A percentile compares a stretch with the other conserved stretches of the same genome.
phyloP scores from a whole-genome alignment of 2,329 filamentous ascomycete genomes.

The Dactylellina drechsleri region DNA sequence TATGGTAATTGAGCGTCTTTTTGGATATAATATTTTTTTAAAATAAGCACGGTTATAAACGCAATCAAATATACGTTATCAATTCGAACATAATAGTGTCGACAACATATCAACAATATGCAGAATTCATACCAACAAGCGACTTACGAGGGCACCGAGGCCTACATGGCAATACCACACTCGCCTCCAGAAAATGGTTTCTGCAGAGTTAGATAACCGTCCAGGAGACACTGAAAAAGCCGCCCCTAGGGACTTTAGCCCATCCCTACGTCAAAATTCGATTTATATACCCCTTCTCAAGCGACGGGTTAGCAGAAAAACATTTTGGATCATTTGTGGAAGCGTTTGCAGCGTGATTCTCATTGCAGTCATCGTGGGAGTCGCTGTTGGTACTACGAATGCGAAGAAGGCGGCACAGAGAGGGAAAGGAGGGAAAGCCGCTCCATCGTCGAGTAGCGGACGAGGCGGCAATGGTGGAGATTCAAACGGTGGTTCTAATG shows the following conservation, averaged over 20 bases:
- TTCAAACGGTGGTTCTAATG: constrained; percentile 6
- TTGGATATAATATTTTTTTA: too few species aligned
- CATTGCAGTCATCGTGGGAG: constrained; percentile 23
- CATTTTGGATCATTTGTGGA: constrained; percentile 30
- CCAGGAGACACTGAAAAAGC: constrained; percentile 32
- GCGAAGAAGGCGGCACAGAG: background rate
- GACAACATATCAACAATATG: constrained; percentile 7
- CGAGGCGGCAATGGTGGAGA: background rate
- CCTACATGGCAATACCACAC: constrained; percentile 22
- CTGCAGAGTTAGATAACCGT: background rate
- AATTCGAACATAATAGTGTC: too few species aligned
- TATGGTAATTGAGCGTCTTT: too few species aligned
- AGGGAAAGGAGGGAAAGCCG: constrained; percentile 12
- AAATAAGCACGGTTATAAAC: too few species aligned
- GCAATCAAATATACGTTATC: too few species aligned
- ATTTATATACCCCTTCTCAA: constrained; percentile 31
- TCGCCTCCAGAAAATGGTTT: background rate
- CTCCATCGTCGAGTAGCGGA: background rate
- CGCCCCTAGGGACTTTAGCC: constrained; percentile 20
- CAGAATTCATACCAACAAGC: constrained; percentile 38
- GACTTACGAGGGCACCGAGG: constrained; percentile 14
- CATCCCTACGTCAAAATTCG: constrained; percentile 10
- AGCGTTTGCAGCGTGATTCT: constrained; percentile 12
- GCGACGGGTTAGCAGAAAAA: constrained; percentile 27
- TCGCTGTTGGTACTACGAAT: constrained; percentile 24